These are phyloP conservation scores for Ceratobasidium sp. DNA, from an alignment of 1,284 basidiomycete species.

Conservation along the genomic window DNA sequence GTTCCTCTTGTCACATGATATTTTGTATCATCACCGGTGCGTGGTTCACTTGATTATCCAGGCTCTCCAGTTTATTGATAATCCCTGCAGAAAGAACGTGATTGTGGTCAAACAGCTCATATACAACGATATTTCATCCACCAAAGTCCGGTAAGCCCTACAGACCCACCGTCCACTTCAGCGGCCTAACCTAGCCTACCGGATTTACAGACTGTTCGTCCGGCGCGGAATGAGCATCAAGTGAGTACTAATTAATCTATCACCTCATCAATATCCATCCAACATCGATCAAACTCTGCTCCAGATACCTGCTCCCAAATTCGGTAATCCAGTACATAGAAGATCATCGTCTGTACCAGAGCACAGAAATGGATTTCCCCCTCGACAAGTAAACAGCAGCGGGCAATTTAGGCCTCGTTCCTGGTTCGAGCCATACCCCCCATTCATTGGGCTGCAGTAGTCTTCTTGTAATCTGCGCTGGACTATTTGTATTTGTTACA, in stretches of 20 bases:
- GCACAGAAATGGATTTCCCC: conserved; percentile 37
- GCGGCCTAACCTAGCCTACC: conserved; percentile 32
- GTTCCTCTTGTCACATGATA: conserved; percentile 64
- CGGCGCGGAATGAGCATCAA: conserved; percentile 91
- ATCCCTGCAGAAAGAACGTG: conserved; percentile 76
- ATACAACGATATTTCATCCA: conserved; percentile 97
- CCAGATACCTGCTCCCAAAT: conserved; percentile 86
- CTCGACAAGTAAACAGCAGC: conserved; percentile 1
- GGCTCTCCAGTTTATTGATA: conserved; percentile 49
- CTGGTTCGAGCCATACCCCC: not conserved
- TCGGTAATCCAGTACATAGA: conserved; percentile 97
- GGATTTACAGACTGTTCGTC: conserved; percentile 75
- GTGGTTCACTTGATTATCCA: conserved; percentile 44
- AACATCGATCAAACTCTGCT: not conserved
- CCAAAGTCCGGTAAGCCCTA: conserved; percentile 71
- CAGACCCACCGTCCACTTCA: conserved; percentile 17
- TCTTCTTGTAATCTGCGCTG: not conserved
- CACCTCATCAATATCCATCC: not conserved
- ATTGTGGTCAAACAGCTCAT: conserved; percentile 95
- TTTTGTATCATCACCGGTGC: conserved; percentile 61
- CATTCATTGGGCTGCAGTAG: not conserved
- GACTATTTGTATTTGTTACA: conserved; percentile 22
- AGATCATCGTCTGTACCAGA: conserved; percentile 64
- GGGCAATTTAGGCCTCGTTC: no score
- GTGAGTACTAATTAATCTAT: conserved; percentile 52